Evolutionary conservation across 2,329 filamentous ascomycete species (phyloP).

Genomic region (Magnaporthiopsis incrustans): DNA sequence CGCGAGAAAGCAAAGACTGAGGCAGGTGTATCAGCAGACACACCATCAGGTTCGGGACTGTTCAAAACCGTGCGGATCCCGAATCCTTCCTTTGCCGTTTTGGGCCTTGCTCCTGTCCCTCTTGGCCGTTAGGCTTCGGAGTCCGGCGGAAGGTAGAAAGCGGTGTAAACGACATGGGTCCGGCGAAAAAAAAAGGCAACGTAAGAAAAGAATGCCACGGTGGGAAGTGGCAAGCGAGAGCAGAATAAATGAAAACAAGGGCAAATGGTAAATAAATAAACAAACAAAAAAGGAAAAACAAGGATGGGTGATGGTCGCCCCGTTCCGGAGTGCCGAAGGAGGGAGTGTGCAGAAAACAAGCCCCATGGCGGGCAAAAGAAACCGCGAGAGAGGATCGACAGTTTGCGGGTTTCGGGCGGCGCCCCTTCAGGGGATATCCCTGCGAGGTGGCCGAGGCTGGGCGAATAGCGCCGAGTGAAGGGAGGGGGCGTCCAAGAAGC

Average conservation of each 20-base stretch:
- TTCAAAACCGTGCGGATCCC: background rate
- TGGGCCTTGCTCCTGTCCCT: background rate
- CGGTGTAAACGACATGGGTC: background rate
- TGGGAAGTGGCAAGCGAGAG: background rate
- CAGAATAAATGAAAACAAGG: background rate
- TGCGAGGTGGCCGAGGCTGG: background rate
- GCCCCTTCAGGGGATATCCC: background rate
- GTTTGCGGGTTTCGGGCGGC: background rate
- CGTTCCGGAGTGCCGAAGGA: background rate
- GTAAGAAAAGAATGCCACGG: background rate
- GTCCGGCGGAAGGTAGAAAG: background rate
- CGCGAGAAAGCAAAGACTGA: background rate
- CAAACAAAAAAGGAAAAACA: background rate
- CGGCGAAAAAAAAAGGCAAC: no score
- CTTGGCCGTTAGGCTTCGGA: background rate
- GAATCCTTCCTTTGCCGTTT: background rate
- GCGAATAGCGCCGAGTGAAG: background rate
- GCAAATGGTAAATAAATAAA: background rate
- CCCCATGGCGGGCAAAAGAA: no score
- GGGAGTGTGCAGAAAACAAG: background rate
- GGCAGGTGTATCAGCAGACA: no score
- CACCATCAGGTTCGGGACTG: background rate
- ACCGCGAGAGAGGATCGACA: background rate
- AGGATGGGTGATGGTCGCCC: background rate
- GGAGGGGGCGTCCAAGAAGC: no score